These are phyloP conservation scores for Aspergillus egyptiacus DNA, from an alignment of 495 filamentous ascomycete genomes.

Conservation along the genomic window DNA sequence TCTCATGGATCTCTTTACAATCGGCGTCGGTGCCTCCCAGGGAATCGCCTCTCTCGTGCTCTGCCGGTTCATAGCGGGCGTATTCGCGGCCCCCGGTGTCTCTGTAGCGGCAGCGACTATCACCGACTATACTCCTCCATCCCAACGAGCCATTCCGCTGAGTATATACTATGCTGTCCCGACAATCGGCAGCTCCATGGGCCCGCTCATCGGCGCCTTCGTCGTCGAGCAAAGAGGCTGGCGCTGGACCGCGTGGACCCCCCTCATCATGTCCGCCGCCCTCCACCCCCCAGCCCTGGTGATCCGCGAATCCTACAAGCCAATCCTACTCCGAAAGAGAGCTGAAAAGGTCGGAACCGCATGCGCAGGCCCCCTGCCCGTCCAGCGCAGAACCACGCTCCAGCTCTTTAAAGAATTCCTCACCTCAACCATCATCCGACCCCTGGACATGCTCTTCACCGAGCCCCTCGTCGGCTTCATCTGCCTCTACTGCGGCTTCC, in stretches of 20 bases:
- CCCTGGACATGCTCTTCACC: conserved; percentile 54
- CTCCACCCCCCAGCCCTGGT: conserved; percentile 28
- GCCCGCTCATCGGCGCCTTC: conserved; percentile 57
- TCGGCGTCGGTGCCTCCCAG: conserved; percentile 54
- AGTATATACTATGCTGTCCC: conserved; percentile 38
- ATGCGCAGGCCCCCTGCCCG: conserved; percentile 38
- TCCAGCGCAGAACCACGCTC: conserved; percentile 41
- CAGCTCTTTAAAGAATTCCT: conserved; percentile 46
- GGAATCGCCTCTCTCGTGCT: conserved; percentile 51
- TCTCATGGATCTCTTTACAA: conserved; percentile 53
- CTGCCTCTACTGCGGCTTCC: conserved; percentile 61
- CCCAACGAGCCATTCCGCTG: conserved; percentile 11
- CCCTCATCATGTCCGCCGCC: conserved; percentile 23
- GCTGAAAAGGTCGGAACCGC: conserved; percentile 12
- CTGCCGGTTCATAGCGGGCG: conserved; percentile 57
- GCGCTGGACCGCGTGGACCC: conserved; percentile 50
- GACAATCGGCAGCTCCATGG: conserved; percentile 46
- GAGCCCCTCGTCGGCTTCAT: conserved; percentile 55
- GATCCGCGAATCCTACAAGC: conserved; percentile 49
- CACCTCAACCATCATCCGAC: conserved; percentile 26
- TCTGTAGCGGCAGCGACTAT: conserved; percentile 21
- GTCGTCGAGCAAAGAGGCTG: conserved; percentile 50
- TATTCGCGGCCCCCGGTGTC: conserved; percentile 27
- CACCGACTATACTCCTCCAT: conserved; percentile 15
- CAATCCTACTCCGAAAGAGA: conserved; percentile 37